Conservation (phyloP, 768 basidiomycete genomes). For the Lenzites betulinus region DNA sequence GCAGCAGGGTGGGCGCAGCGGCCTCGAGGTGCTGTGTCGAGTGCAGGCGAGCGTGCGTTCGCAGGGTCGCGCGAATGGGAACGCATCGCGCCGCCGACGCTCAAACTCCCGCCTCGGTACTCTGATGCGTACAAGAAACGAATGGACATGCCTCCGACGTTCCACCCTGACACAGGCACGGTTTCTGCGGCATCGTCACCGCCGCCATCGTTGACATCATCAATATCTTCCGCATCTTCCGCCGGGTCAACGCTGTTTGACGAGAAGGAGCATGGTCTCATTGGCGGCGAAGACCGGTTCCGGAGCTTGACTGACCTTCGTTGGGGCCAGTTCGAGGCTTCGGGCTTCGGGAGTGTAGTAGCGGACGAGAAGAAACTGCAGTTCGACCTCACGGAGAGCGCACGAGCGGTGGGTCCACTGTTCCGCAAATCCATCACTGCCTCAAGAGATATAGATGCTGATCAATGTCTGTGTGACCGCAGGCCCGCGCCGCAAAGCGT, state of each 20-base stretch:
- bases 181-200: constrained; percentile 34
- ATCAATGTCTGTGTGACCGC: neutral
- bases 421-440: constrained; percentile 30
- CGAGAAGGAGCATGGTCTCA: constrained; percentile 34
- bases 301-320: constrained; percentile 81
- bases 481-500: constrained; percentile 75
- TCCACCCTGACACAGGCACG: constrained; percentile 50
- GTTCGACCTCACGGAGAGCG: constrained; percentile 92
- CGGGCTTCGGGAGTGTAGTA: constrained; percentile 69
- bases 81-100: constrained; percentile 61
- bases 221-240: constrained; percentile 43
- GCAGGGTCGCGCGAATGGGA: constrained; percentile 75
- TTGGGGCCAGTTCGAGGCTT: constrained; percentile 89
- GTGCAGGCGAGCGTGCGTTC: constrained; percentile 46
- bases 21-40: constrained; percentile 30
- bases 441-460: neutral
- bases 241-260: constrained; percentile 32
- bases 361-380: constrained; percentile 71
- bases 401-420: constrained; percentile 55
- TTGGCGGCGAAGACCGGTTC: constrained; percentile 65
- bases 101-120: constrained; percentile 66
- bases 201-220: constrained; percentile 38
- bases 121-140: constrained; percentile 76
- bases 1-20: constrained; percentile 50
- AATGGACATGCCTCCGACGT: constrained; percentile 64